A percentile compares a stretch with the other conserved stretches of the same genome.
phyloP scores from a whole-genome alignment of 257 asterid genomes.

The Solanum bulbocastanum region DNA sequence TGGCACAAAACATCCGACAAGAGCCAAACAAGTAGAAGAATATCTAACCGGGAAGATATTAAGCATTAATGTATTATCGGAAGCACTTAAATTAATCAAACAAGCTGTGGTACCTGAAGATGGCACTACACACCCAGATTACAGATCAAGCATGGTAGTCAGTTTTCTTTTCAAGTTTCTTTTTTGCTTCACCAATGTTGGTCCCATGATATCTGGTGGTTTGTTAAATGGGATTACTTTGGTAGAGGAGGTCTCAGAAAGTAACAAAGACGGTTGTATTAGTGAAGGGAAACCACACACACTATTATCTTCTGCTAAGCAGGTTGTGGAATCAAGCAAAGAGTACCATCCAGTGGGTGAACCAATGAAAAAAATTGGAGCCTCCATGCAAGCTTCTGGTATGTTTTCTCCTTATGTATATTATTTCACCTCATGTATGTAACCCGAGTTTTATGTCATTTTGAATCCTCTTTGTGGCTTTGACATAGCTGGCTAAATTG shows the following conservation, averaged over 20 bases:
- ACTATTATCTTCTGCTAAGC: constrained; percentile 50
- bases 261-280: neutral
- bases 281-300: constrained; percentile 1
- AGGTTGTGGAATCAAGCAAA: constrained; percentile 37
- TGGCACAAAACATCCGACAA: constrained; percentile 38
- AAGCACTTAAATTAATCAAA: constrained; percentile 41
- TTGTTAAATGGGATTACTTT: constrained; percentile 6
- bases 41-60: constrained; percentile 32
- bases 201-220: constrained; percentile 1
- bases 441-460: neutral
- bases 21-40: constrained; percentile 54
- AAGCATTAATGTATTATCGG: constrained; percentile 15
- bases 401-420: neutral
- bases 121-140: constrained; percentile 45
- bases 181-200: constrained; percentile 7
- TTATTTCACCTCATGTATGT: neutral
- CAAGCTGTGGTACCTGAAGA: constrained; percentile 37
- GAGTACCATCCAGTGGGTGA: constrained; percentile 68
- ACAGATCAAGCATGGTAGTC: constrained; percentile 48
- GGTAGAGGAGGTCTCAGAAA: constrained; percentile 9
- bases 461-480: neutral
- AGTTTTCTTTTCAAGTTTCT: constrained; percentile 53
- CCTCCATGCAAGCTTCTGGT: constrained; percentile 72
- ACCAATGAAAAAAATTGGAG: constrained; percentile 44
- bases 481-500: neutral